phyloP scores from a whole-genome alignment of 169 alveolate species.

The Besnoitia besnoiti region DNA sequence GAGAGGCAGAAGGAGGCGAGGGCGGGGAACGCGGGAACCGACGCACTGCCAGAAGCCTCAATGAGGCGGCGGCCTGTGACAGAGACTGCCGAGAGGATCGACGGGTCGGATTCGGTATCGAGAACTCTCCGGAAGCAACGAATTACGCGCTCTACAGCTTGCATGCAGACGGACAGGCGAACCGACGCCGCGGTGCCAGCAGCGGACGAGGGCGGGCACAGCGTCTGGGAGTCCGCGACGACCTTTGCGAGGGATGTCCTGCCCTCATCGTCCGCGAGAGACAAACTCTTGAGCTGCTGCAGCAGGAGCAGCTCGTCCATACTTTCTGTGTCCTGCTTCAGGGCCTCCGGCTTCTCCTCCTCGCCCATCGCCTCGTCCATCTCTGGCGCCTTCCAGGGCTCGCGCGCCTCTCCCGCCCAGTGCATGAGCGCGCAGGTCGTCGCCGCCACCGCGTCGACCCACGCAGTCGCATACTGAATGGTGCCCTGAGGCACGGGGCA shows the following conservation, averaged over 20 bases:
- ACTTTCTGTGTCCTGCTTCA: neutral
- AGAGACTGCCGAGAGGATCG: neutral
- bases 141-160: neutral
- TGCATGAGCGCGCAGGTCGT: slow-evolving; percentile 18
- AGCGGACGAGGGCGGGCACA: neutral
- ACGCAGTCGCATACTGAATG: slow-evolving; percentile 11
- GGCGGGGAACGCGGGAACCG: neutral
- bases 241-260: neutral
- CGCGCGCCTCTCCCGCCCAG: slow-evolving; percentile 39
- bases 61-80: slow-evolving; percentile 17
- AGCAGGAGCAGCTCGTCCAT: slow-evolving; percentile 13
- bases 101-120: neutral
- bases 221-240: neutral
- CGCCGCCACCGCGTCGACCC: slow-evolving; percentile 32
- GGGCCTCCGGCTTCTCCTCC: neutral
- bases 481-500: neutral
- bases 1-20: neutral
- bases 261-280: neutral
- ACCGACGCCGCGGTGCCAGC: neutral
- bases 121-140: neutral
- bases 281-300: neutral
- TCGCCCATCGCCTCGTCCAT: neutral
- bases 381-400: neutral
- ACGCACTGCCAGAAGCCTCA: neutral
- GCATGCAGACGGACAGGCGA: neutral